Percentiles rank a stretch among this genome's conserved stretches.
Evolutionary conservation across 176 grass and related monocot genomes (phyloP).

Genomic region (Triticum turgidum): DNA sequence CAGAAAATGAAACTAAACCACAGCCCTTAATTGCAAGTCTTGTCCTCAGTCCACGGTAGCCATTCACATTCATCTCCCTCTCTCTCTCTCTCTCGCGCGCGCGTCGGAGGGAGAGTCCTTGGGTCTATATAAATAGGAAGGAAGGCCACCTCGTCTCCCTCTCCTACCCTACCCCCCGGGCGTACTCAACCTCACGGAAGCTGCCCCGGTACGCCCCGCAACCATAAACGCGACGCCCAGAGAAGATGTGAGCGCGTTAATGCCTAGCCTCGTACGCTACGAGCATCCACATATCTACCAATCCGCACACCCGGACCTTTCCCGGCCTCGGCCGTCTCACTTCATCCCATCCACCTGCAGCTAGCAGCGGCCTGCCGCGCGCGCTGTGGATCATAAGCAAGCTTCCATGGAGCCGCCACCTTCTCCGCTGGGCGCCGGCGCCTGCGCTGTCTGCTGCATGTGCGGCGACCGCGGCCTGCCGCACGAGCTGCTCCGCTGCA

Average conservation of each 20-base stretch:
- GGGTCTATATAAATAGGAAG: conserved; percentile 26
- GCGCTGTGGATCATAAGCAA: background rate
- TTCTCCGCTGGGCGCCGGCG: background rate
- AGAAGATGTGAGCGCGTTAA: conserved; percentile 8
- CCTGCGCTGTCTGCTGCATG: conserved; percentile 81
- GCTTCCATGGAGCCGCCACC: background rate
- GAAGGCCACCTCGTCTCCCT: background rate
- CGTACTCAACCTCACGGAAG: conserved; percentile 7
- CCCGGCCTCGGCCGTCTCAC: background rate
- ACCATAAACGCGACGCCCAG: background rate
- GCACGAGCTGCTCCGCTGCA: conserved; percentile 75
- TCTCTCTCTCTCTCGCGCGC: no score
- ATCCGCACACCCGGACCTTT: background rate
- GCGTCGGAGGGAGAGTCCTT: no score
- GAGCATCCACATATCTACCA: background rate
- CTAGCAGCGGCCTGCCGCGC: background rate
- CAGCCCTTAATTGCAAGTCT: background rate
- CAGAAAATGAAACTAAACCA: background rate
- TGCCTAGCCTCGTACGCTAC: background rate
- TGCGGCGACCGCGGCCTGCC: conserved; percentile 83
- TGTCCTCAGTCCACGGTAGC: background rate
- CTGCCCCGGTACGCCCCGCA: background rate
- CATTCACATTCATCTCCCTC: background rate
- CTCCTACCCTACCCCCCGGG: background rate
- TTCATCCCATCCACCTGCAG: background rate